Percentiles rank a stretch among this genome's conserved stretches.
Evolutionary conservation across 257 asterid genomes (phyloP).

Genomic region (Scutellaria baicalensis): DNA sequence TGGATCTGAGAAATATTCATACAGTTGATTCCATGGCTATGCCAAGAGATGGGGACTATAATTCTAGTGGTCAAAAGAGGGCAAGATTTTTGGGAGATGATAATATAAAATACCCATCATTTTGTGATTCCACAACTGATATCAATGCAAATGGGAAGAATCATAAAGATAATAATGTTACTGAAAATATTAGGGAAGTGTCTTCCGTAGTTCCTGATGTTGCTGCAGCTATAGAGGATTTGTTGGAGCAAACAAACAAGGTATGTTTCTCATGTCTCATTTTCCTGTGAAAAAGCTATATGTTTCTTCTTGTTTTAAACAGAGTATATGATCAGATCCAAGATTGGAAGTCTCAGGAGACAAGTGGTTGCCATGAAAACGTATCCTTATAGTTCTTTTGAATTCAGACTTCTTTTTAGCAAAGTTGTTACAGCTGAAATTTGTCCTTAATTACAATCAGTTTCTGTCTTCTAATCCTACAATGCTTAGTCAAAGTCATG

Average conservation of each 20-base stretch:
- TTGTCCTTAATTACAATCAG: constrained; percentile 50
- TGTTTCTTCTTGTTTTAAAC: constrained; percentile 23
- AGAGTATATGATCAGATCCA: constrained; percentile 51
- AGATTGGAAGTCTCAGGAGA: constrained; percentile 55
- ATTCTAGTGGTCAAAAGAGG: constrained; percentile 42
- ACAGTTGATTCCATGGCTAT: constrained; percentile 22
- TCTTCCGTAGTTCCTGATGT: constrained; percentile 68
- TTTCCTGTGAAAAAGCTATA: constrained; percentile 7
- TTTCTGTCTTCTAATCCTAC: constrained; percentile 57
- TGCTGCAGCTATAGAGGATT: constrained; percentile 85
- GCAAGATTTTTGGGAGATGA: constrained; percentile 40
- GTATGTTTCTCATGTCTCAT: constrained; percentile 29
- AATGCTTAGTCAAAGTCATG: constrained; percentile 54
- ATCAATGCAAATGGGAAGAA: constrained; percentile 13
- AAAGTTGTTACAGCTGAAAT: constrained; percentile 8
- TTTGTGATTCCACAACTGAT: constrained; percentile 13
- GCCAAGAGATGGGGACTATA: constrained; percentile 22
- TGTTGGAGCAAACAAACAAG: constrained; percentile 89
- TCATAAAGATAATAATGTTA: constrained; percentile 25
- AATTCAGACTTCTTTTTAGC: background rate
- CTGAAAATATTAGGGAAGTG: constrained; percentile 32
- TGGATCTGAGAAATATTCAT: constrained; percentile 30
- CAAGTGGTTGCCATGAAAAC: constrained; percentile 48
- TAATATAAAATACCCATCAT: constrained; percentile 14
- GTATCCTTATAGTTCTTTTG: constrained; percentile 45